A percentile compares a stretch with the other conserved stretches of the same genome.
Conservation (phyloP, 2,329 filamentous ascomycete genomes). For the Dendrostoma leiphaemia region DNA sequence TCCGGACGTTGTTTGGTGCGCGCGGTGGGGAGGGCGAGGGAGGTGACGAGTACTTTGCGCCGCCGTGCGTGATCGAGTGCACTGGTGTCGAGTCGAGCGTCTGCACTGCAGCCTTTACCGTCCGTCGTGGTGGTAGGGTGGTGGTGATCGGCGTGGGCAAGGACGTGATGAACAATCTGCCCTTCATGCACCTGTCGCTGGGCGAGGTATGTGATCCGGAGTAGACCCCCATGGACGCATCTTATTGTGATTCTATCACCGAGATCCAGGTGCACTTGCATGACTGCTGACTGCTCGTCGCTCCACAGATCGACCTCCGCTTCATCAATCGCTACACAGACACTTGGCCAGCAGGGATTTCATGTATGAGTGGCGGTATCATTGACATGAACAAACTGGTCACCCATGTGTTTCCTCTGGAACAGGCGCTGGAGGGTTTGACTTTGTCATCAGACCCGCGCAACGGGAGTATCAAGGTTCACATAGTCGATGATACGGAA, state of each 20-base stretch:
- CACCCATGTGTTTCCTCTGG: constrained; percentile 61
- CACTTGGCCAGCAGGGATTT: constrained; percentile 67
- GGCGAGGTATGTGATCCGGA: constrained; percentile 45
- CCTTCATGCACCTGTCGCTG: constrained; percentile 64
- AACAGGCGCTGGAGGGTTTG: constrained; percentile 58
- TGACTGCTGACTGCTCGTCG: neutral
- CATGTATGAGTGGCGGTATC: constrained; percentile 56
- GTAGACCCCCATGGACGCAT: too few relatives aligned
- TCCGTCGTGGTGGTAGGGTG: constrained; percentile 56
- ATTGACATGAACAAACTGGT: constrained; percentile 62
- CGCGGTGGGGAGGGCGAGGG: constrained; percentile 16
- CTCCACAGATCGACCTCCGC: constrained; percentile 57
- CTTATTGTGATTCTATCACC: neutral
- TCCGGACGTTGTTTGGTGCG: constrained; percentile 52
- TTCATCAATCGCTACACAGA: constrained; percentile 72
- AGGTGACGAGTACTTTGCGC: constrained; percentile 52
- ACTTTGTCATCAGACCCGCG: constrained; percentile 48
- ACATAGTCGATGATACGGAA: constrained; percentile 51
- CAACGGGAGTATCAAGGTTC: constrained; percentile 58
- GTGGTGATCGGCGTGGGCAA: constrained; percentile 65
- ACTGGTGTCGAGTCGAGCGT: constrained; percentile 65
- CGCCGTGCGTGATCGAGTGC: constrained; percentile 61
- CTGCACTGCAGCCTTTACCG: constrained; percentile 55
- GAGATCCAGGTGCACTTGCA: neutral
- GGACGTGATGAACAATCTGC: constrained; percentile 61